A percentile compares a stretch with the other conserved stretches of the same genome.
Conservation (phyloP, 306 rosid species). For the Cyamopsis tetragonoloba region DNA sequence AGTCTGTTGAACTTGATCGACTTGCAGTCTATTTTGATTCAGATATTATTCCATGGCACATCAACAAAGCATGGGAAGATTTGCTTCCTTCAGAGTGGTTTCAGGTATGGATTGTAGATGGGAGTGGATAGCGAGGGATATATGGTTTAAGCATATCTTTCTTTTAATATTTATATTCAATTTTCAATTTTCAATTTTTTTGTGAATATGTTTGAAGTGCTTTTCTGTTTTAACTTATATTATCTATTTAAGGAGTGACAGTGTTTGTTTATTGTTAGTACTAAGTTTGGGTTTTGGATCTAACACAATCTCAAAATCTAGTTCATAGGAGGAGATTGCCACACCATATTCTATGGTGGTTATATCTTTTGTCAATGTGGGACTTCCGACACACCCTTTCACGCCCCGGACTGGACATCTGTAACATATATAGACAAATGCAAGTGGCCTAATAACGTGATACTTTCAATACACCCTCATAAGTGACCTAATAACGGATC, state of each 20-base stretch:
- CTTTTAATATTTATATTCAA: too few species aligned
- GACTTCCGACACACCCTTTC: too few species aligned
- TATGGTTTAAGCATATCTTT: background rate
- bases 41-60: slow-evolving; percentile 71
- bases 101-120: slow-evolving; percentile 52
- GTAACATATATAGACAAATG: too few species aligned
- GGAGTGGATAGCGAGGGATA: background rate
- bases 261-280: background rate
- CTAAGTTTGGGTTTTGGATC: slow-evolving; percentile 8
- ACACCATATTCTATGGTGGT: too few species aligned
- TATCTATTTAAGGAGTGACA: background rate
- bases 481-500: too few species aligned
- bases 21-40: slow-evolving; percentile 93
- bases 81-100: slow-evolving; percentile 95
- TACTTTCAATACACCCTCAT: too few species aligned
- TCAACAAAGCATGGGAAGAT: slow-evolving; percentile 77
- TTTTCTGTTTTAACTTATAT: slow-evolving; percentile 22
- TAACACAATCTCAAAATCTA: too few species aligned
- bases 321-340: too few species aligned
- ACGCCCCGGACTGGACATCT: too few species aligned
- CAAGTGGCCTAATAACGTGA: too few species aligned
- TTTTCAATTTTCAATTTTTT: too few species aligned
- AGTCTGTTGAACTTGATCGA: slow-evolving; percentile 83
- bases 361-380: too few species aligned
- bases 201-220: background rate